Percentiles rank a stretch among this genome's conserved stretches.
These are phyloP conservation scores for Diplodia intermedia DNA, from an alignment of 2,329 filamentous ascomycete species.

Conservation along the genomic window DNA sequence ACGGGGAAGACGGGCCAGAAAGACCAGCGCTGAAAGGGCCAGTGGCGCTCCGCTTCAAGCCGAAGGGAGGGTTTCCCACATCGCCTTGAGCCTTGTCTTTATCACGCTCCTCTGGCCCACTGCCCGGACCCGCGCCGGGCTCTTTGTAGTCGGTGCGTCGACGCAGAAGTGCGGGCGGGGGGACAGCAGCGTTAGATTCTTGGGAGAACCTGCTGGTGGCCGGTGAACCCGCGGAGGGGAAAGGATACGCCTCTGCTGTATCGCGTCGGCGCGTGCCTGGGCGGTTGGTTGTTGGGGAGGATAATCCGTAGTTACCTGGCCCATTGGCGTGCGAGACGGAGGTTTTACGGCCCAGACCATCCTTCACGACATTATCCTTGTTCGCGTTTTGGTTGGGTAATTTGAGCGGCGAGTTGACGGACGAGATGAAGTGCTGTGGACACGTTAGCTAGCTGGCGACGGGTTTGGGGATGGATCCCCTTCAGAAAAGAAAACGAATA, in stretches of 20 bases:
- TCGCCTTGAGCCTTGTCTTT: conserved; percentile 51
- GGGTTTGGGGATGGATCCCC: conserved; percentile 32
- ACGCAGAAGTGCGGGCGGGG: conserved; percentile 66
- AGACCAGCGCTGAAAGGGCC: conserved; percentile 60
- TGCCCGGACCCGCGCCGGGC: conserved; percentile 45
- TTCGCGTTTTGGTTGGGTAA: conserved; percentile 71
- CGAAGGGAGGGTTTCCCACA: conserved; percentile 34
- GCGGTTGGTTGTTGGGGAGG: conserved; percentile 75
- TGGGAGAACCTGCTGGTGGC: conserved; percentile 66
- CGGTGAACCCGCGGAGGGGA: conserved; percentile 65
- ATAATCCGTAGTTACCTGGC: conserved; percentile 69
- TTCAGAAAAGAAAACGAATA: conserved; percentile 30
- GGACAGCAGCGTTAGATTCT: conserved; percentile 66
- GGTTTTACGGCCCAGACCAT: conserved; percentile 69
- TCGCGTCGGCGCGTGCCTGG: conserved; percentile 83
- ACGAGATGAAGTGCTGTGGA: conserved; percentile 75
- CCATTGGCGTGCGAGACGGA: conserved; percentile 75
- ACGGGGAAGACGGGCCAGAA: conserved; percentile 61
- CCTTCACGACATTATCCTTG: conserved; percentile 67
- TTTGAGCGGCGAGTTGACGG: conserved; percentile 94
- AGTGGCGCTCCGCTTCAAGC: conserved; percentile 65
- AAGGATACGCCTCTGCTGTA: conserved; percentile 73
- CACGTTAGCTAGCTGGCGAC: conserved; percentile 35
- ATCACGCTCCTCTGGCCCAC: conserved; percentile 58
- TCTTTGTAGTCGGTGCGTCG: conserved; percentile 69